Evolutionary conservation across 2,329 filamentous ascomycete genomes (phyloP).

Genomic region (Penicillium palitans): DNA sequence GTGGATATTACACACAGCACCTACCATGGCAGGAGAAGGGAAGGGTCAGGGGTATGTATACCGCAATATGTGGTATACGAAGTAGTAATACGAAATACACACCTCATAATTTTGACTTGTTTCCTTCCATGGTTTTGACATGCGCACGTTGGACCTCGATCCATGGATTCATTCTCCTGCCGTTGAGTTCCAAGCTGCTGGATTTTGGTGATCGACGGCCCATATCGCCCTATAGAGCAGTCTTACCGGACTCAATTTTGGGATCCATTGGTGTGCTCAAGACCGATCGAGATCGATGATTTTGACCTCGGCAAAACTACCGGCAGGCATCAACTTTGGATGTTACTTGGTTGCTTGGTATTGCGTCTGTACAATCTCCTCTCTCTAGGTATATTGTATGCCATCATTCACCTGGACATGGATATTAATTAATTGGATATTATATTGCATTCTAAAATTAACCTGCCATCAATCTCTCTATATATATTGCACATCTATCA

Average conservation of each 20-base stretch:
- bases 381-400: not conserved
- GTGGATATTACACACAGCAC: not conserved
- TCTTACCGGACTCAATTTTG: conserved; percentile 12
- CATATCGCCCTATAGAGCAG: conserved; percentile 12
- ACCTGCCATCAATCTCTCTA: not conserved
- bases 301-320: not conserved
- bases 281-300: conserved; percentile 1
- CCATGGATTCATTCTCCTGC: conserved; percentile 11
- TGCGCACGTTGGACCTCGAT: not conserved
- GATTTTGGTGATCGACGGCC: conserved; percentile 21
- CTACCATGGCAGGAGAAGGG: not conserved
- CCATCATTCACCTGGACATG: not conserved
- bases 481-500: not conserved
- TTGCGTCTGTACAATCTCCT: not conserved
- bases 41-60: conserved; percentile 9
- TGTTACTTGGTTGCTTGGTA: not conserved
- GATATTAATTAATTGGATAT: not conserved
- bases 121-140: not conserved
- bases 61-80: not conserved
- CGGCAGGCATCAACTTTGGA: not conserved
- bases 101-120: not conserved
- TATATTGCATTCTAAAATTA: not conserved
- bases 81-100: not conserved
- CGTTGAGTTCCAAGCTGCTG: conserved; percentile 24
- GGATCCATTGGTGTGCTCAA: not conserved